Evolutionary conservation across 208 protist species (phyloP).

Genomic region (Trypanosoma mega): DNA sequence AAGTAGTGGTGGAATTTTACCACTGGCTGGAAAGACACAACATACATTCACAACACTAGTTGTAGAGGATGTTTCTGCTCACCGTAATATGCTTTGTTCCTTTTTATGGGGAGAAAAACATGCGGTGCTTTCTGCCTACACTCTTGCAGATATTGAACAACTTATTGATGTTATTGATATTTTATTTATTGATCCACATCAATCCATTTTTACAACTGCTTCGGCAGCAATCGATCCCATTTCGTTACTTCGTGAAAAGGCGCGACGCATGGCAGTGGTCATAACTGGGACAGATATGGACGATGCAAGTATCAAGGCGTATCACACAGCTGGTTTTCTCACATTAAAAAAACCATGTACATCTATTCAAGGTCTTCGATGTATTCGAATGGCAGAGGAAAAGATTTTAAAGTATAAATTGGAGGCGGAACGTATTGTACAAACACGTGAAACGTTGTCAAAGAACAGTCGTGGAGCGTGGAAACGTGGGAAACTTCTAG

Average conservation of each 20-base stretch:
- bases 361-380: slow-evolving; percentile 68
- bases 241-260: slow-evolving; percentile 68
- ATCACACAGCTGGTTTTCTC: slow-evolving; percentile 78
- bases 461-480: slow-evolving; percentile 84
- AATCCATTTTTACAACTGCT: slow-evolving; percentile 60
- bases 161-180: slow-evolving; percentile 79
- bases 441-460: slow-evolving; percentile 75
- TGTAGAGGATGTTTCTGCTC: slow-evolving; percentile 74
- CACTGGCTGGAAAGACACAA: not conserved
- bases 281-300: slow-evolving; percentile 72
- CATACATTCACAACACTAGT: slow-evolving; percentile 77
- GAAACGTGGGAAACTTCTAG: slow-evolving; percentile 70
- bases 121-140: slow-evolving; percentile 80
- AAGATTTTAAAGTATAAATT: slow-evolving; percentile 69
- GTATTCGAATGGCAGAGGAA: slow-evolving; percentile 75
- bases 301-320: slow-evolving; percentile 52
- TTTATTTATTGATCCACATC: slow-evolving; percentile 81
- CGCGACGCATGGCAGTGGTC: slow-evolving; percentile 76
- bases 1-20: not conserved
- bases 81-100: slow-evolving; percentile 86
- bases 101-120: slow-evolving; percentile 88
- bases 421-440: slow-evolving; percentile 69
- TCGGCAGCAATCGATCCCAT: slow-evolving; percentile 51
- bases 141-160: slow-evolving; percentile 63
- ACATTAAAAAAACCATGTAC: slow-evolving; percentile 85